Evolutionary conservation across 805 yeast species (phyloP), one percentile per base, ranked within the genome.

Genomic region (Kregervanrija pseudodelftensis): DNA sequence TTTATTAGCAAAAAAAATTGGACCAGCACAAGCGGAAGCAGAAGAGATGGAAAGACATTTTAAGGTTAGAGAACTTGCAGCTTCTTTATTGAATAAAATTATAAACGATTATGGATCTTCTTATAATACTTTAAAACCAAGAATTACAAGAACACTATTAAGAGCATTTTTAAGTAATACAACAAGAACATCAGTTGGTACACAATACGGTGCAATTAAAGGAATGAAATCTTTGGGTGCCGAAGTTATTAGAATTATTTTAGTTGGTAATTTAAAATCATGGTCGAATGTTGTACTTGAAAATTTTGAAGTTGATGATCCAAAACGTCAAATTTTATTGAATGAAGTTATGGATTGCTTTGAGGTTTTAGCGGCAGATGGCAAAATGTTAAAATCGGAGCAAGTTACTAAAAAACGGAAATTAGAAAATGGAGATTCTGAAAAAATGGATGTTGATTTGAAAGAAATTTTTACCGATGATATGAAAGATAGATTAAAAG

Each of bases 141-240:
- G 98, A 52, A 91, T 93, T 4, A 89, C 97, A 7, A 76, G 99
- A 61, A 95, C 99, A 1, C 69, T 95, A 44, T 70, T 95, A 48
- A 80, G 95, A 57, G 97, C 97, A 0, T 85, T 95, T 53, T 70
- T 93, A 62, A 95, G 90, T 56, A 56, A 56, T 39, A 60, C 66
- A 7, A 74, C 89, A 8, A 77, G 82, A 33, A 81, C 85, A 53
- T 89, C 95, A 0, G 72, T 82, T 12, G 95, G 96, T 2, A 88
- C 98, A 0, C 88, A 89, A 49, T 93, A 85, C 56, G 99, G 99
- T 34, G 82, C 97, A 4, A 74, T 95, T 30, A 75, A 79, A 40
- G 99, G 98, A 5, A 73, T 93, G 56, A 76, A 78, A 45, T 87
- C 83, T 14, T 67, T 93, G 56, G 99, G 97, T 3, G 70, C 81